Conservation (phyloP, 805 yeast genomes). For the Barnettozyma wickerhamii region DNA sequence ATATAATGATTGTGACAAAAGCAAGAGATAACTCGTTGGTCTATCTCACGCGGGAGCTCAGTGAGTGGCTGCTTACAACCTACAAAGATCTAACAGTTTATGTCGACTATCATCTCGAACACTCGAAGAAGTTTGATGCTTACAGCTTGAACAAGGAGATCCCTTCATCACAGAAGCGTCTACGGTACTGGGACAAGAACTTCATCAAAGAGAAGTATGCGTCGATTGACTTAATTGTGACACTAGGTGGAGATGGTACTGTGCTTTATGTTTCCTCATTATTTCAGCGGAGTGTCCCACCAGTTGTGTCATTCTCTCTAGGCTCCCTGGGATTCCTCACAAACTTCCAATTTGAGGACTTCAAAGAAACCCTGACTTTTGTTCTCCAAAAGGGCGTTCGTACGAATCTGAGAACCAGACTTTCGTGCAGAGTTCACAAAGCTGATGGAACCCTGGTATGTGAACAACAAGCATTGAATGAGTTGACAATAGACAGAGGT, state of each 20-base stretch:
- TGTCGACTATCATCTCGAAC: conserved; percentile 66
- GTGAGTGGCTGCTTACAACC: conserved; percentile 62
- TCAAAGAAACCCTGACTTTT: conserved; percentile 49
- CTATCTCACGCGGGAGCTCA: conserved; percentile 70
- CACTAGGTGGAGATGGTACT: conserved; percentile 97
- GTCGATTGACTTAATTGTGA: conserved; percentile 62
- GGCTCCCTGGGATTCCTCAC: conserved; percentile 94
- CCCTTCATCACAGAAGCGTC: conserved; percentile 39
- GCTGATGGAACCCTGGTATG: conserved; percentile 38
- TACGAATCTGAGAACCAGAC: conserved; percentile 80
- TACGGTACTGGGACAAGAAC: conserved; percentile 68
- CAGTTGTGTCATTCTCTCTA: conserved; percentile 80
- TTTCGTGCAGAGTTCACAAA: conserved; percentile 70
- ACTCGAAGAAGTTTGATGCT: conserved; percentile 60
- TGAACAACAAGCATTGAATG: conserved; percentile 78
- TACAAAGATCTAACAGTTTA: conserved; percentile 46
- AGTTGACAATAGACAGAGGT: conserved; percentile 87
- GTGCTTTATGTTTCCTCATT: conserved; percentile 83
- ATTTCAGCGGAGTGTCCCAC: conserved; percentile 85
- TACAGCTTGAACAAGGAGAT: conserved; percentile 44
- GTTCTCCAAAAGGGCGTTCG: conserved; percentile 69
- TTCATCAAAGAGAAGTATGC: conserved; percentile 35
- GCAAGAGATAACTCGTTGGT: conserved; percentile 80
- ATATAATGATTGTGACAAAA: conserved; percentile 82
- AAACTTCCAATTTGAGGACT: conserved; percentile 74